Evolutionary conservation across 306 rosid genomes (phyloP), one percentile per base, ranked within the genome.

Genomic region (Luffa aegyptiaca): DNA sequence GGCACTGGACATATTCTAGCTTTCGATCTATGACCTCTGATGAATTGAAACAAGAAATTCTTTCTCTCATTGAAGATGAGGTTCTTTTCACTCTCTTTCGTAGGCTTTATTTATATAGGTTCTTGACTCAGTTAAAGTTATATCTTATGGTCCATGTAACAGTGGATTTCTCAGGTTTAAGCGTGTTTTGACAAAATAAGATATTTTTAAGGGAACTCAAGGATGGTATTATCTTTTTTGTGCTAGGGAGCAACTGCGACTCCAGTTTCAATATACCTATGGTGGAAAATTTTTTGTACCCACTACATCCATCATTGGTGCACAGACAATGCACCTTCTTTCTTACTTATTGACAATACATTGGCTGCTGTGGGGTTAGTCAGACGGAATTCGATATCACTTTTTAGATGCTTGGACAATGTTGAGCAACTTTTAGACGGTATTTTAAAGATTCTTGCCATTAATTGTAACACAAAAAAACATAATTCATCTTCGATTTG

Each of bases 1-100:
- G 91, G 87, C 97, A 91, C 87, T 86, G 93, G 91, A 81, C 85
- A 72, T 91, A 94, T 78, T 88, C 92, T 71, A 97, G 91, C 82
- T 88, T 91, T 79, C 93, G 84, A 52, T 83, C 89, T 37, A 85
- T 95, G 86, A 92, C 96, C 64, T 88, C 89, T 64, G 96, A 95
- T 76, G 93, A 89, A 83, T 88, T 95, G 80, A 88, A 85, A 87
- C 90, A 84, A 88, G 98, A 95, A 89, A 89, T 95, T 65, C 96
- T 95, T 79, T 92, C 97, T 53, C 81, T 93, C 46, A 90, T 95
- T 76, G 97, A 95, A 84, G 84, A 90, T 73, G 97, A 95, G 98
- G 98, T 95, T 81, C 36, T 16, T 42, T 77, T 14, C 41, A 80
- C 80, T 78, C 66, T 81, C 80, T 63, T 49, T 51, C 51, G 12